Evolutionary conservation across 2,329 filamentous ascomycete genomes (phyloP).

Genomic region (Dissoconium aciculare): DNA sequence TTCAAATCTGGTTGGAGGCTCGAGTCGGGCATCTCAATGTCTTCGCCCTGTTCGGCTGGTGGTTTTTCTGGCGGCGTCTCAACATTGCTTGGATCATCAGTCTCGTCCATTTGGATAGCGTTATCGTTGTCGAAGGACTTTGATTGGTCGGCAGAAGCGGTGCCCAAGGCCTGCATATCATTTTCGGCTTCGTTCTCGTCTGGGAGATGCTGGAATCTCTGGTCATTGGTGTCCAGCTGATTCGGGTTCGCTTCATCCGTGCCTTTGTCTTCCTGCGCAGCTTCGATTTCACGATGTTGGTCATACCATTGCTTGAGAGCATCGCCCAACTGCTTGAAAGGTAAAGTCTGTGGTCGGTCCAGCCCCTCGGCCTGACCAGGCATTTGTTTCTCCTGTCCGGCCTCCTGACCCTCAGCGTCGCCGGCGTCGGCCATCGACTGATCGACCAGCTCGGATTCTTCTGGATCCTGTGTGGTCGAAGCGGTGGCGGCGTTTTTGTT

Average conservation of each 20-base stretch:
- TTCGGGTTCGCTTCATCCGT: conserved; percentile 15
- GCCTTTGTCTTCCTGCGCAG: conserved; percentile 35
- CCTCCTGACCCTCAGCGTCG: conserved; percentile 13
- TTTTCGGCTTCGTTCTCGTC: conserved; percentile 66
- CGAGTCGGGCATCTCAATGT: conserved; percentile 20
- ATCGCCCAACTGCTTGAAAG: conserved; percentile 90
- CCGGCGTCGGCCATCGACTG: conserved; percentile 13
- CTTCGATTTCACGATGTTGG: conserved; percentile 68
- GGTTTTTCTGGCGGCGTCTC: conserved; percentile 19
- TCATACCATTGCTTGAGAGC: conserved; percentile 85
- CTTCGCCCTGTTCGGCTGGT: conserved; percentile 26
- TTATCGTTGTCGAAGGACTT: conserved; percentile 76
- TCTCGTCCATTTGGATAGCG: conserved; percentile 57
- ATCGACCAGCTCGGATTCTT: conserved; percentile 12
- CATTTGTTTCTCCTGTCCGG: conserved; percentile 7
- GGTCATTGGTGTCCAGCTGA: conserved; percentile 47
- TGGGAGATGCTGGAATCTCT: conserved; percentile 78
- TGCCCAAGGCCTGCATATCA: conserved; percentile 85
- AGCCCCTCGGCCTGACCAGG: conserved; percentile 11
- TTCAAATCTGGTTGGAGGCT: conserved; percentile 8
- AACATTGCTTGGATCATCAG: conserved; percentile 2
- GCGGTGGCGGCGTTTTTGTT: conserved; percentile 24
- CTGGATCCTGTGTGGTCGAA: conserved; percentile 23
- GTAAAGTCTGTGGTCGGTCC: conserved; percentile 35
- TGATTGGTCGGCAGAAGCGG: conserved; percentile 74